Evolutionary conservation across 805 yeast genomes (phyloP).

Genomic region (Candida krabiensis): DNA sequence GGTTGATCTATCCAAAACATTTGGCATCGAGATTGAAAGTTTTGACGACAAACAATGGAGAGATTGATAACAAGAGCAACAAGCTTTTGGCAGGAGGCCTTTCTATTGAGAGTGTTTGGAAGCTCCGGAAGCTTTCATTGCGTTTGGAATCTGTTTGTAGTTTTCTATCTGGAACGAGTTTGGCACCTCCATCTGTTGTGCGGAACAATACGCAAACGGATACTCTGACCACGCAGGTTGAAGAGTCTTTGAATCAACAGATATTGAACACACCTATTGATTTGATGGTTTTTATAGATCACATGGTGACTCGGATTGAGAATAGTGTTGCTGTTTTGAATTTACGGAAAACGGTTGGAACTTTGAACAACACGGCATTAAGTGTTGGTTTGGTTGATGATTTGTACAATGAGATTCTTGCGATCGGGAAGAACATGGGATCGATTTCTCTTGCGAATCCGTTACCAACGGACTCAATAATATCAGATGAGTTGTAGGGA

Average conservation of each 20-base stretch:
- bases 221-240: slow-evolving; percentile 17
- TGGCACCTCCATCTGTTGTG: slow-evolving; percentile 19
- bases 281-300: slow-evolving; percentile 57
- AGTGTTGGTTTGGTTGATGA: slow-evolving; percentile 13
- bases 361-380: slow-evolving; percentile 8
- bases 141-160: slow-evolving; percentile 61
- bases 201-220: slow-evolving; percentile 10
- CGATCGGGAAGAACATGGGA: slow-evolving; percentile 6
- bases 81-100: slow-evolving; percentile 31
- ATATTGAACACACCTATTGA: slow-evolving; percentile 37
- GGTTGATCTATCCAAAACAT: slow-evolving; percentile 70
- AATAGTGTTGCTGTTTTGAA: slow-evolving; percentile 48
- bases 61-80: slow-evolving; percentile 27
- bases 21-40: slow-evolving; percentile 59
- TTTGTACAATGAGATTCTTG: slow-evolving; percentile 23
- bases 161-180: slow-evolving; percentile 34
- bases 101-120: slow-evolving; percentile 28
- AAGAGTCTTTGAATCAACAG: slow-evolving; percentile 15
- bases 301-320: slow-evolving; percentile 68
- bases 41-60: slow-evolving; percentile 32
- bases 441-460: neutral
- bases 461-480: neutral
- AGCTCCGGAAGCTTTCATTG: slow-evolving; percentile 53
- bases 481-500: too few species aligned
- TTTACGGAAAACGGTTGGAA: slow-evolving; percentile 37